These are phyloP conservation scores for Trichoderma hamatum DNA, from an alignment of 2,329 filamentous ascomycete species.

Conservation along the genomic window DNA sequence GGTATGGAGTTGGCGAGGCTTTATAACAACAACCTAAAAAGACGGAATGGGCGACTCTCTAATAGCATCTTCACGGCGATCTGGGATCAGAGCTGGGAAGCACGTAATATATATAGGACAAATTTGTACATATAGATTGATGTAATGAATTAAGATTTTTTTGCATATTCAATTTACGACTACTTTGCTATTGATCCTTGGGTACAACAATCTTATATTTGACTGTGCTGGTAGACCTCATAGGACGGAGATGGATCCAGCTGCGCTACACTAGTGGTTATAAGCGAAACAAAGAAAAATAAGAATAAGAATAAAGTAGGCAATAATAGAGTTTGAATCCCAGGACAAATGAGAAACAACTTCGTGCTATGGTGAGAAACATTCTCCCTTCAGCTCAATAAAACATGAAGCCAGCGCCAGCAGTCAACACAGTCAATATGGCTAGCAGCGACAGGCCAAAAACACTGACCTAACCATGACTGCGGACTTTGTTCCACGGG, in stretches of 20 bases:
- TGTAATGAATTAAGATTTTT: background rate
- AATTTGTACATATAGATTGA: background rate
- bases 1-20: slow-evolving; percentile 16
- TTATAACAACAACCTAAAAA: background rate
- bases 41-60: background rate
- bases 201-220: background rate
- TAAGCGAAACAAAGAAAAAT: too few relatives aligned
- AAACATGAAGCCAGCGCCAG: background rate
- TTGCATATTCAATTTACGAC: background rate
- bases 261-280: too few relatives aligned
- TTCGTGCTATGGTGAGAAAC: background rate
- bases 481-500: background rate
- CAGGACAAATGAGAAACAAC: background rate
- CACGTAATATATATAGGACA: background rate
- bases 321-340: too few relatives aligned
- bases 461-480: background rate
- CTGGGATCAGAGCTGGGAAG: background rate
- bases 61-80: slow-evolving; percentile 5
- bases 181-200: background rate
- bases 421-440: background rate
- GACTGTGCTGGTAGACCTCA: background rate
- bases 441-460: background rate
- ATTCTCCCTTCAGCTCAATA: background rate
- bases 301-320: too few relatives aligned
- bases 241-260: too few relatives aligned